Evolutionary conservation across 1,284 basidiomycete genomes (phyloP), one percentile per base, ranked within the genome.

Genomic region (Ustilago cynodontis): DNA sequence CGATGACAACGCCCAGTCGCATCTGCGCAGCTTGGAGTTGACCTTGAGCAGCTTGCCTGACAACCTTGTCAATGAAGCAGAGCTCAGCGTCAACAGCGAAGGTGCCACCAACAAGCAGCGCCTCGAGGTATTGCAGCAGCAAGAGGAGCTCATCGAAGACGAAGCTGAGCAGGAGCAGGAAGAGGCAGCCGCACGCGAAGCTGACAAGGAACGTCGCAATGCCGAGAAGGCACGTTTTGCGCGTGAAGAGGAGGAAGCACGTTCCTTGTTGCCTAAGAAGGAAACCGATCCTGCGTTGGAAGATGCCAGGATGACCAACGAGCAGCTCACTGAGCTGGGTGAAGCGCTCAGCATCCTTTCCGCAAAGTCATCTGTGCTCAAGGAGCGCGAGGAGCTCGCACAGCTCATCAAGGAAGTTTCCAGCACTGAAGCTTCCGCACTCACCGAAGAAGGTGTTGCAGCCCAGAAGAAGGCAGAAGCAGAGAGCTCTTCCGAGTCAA

Each of bases 131-230:
- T 88, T 99, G 86, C 93, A 97, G 84, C 94, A 99, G 86, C 96
- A 99, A 87, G 94, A 99, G 86, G 96, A 99, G 87, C 93, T 99
- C 70, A 99, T 99, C 85, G 95, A 98, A 86, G 96, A 98, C 86
- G 96, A 99, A 87, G 92, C 95, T 76, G 96, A 98, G 86, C 96
- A 99, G 87, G 97, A 99, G 82, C 79, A 89, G 85, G 95, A 97
- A 87, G 95, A 97, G 86, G 93, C 94, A 83, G 93, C 93, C 82
- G 93, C 95, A 41, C 91, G 94, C 73, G 91, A 93, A 79, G 92
- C 92, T 50, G 92, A 92, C 86, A 91, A 91, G 83, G 93, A 94
- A 87, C 90, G 91, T 54, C 91, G 91, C 76, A 91, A 93, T 78
- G 75, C 75, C n/a, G 80, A 85, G 65, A 80, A 81, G 77, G 80